Evolutionary conservation across 345 rosid genomes (phyloP).

Genomic region (Conringia planisiliqua): DNA sequence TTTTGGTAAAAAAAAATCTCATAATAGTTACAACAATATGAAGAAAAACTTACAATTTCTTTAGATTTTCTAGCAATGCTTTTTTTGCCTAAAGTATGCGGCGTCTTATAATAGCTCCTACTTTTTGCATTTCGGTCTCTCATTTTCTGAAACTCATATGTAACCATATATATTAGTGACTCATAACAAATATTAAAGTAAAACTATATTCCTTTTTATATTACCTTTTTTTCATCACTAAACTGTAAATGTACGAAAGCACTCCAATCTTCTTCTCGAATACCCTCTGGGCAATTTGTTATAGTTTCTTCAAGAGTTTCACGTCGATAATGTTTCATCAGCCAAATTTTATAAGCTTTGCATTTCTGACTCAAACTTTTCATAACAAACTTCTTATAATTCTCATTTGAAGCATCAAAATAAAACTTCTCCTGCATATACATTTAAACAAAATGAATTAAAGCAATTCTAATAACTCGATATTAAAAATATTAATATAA

Average conservation of each 20-base stretch:
- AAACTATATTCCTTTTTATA: neutral
- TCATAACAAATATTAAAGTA: neutral
- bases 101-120: neutral
- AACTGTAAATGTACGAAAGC: neutral
- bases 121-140: neutral
- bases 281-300: neutral
- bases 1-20: neutral
- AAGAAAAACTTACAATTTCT: neutral
- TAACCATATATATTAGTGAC: neutral
- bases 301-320: neutral
- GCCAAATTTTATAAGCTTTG: neutral
- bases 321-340: neutral
- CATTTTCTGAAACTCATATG: neutral
- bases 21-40: neutral
- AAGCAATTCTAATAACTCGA: neutral
- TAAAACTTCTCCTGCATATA: neutral
- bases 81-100: neutral
- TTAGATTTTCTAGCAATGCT: neutral
- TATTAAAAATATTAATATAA: neutral
- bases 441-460: neutral
- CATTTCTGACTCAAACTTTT: neutral
- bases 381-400: neutral
- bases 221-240: neutral
- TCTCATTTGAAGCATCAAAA: neutral
- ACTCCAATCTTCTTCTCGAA: neutral